Conservation (phyloP, 2,329 filamentous ascomycete species). For the Pseudohalonectria lignicola region DNA sequence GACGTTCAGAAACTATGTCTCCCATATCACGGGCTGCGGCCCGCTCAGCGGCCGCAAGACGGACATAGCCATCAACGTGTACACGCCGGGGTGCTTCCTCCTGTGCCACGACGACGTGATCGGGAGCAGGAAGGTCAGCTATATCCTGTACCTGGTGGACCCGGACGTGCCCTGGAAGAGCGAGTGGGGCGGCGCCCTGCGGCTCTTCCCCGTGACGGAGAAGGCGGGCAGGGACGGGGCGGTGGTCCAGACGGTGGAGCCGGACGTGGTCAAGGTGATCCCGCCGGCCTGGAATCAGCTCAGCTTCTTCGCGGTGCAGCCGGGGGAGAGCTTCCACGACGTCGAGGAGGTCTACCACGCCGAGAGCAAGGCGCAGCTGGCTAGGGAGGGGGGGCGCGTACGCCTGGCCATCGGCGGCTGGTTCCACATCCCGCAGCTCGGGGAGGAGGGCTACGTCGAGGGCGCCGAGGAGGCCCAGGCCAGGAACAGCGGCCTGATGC, state of each 20-base stretch:
- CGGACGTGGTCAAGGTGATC: slow-evolving; percentile 71
- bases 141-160: slow-evolving; percentile 91
- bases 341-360: slow-evolving; percentile 93
- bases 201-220: slow-evolving; percentile 66
- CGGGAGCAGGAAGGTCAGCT: slow-evolving; percentile 89
- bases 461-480: slow-evolving; percentile 83
- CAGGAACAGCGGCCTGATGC: slow-evolving; percentile 81
- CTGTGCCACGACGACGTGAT: slow-evolving; percentile 98
- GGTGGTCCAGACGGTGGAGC: slow-evolving; percentile 66
- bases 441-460: slow-evolving; percentile 82
- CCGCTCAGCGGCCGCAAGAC: slow-evolving; percentile 87
- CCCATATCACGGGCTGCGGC: slow-evolving; percentile 74
- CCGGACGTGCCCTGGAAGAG: slow-evolving; percentile 84
- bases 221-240: slow-evolving; percentile 58
- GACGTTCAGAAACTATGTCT: slow-evolving; percentile 80
- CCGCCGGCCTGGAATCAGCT: slow-evolving; percentile 96
- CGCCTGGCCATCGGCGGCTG: slow-evolving; percentile 98
- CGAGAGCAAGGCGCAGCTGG: slow-evolving; percentile 42
- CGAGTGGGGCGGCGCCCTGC: slow-evolving; percentile 85
- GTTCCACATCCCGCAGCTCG: slow-evolving; percentile 95
- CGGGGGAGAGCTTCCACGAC: slow-evolving; percentile 97
- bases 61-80: slow-evolving; percentile 98
- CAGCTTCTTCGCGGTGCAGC: slow-evolving; percentile 95
- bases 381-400: slow-evolving; percentile 62
- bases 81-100: slow-evolving; percentile 90